Base-by-base conservation (phyloP, 2,329 filamentous ascomycete genomes). In the Chaetomium olivaceum region DNA sequence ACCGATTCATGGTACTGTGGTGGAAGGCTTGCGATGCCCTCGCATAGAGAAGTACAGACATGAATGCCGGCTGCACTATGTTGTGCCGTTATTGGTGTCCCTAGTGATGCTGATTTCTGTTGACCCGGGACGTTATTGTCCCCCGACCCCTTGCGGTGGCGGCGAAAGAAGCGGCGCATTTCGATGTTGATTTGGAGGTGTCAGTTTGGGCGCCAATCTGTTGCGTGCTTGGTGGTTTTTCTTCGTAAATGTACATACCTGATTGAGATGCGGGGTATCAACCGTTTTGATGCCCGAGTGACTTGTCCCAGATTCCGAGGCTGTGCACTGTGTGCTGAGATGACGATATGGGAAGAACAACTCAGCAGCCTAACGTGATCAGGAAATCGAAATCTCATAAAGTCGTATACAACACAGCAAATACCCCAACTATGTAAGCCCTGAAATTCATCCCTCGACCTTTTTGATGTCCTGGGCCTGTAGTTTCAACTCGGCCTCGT, bases 391-490 rank as follows among this genome's bases (percentile, higher is more conserved):
- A 39, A 39, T 39, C 12, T 39, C 36, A 39, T 4, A 14, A 16
- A 16, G 36, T 39, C 16, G 36, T 4, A 19, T 19, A 39, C 36
- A 39, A 19, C 3, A 19, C 16, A 19, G 36, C 19, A 39, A 16
- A 19, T 55, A 21, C 52, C 7, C 29, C 11, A 57, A 25, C 31
- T 12, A 25, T 29, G 27, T 29, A 29, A 9, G 5, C 33, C n/a
- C 25, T 25, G 2, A 9, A 9, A 6, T 12, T 65, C 27, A 77
- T 1, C 75, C 75, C 69, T 77, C 75, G 2, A 76, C 74, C 16
- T 71, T 69, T 19, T 70, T 67, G 56, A 77, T 76, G 1, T 72
- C 75, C 51, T 73, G 68, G 6, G 63, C 67, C 57, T 77, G 74
- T 3, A 68, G 61, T 52, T 69, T 68, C 67, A 77, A 59, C 11